A percentile compares a stretch with the other conserved stretches of the same genome.
These are phyloP conservation scores for Sanghuangporus weigelae DNA, from an alignment of 1,284 basidiomycete species.

Conservation along the genomic window DNA sequence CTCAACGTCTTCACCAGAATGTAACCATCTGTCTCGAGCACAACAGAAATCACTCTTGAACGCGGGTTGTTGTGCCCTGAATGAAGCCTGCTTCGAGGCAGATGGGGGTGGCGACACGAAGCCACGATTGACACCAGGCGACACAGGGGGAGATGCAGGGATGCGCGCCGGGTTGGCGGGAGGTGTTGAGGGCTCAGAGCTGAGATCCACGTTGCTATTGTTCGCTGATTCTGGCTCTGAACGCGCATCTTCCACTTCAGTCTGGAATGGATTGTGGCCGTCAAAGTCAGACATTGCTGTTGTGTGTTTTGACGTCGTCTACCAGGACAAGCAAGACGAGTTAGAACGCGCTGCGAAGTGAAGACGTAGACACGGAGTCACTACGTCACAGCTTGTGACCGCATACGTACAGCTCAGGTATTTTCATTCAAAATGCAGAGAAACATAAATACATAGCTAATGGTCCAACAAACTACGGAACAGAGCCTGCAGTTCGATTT, in stretches of 20 bases:
- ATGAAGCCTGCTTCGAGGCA: constrained; percentile 49
- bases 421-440: background rate
- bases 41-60: constrained; percentile 75
- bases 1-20: constrained; percentile 76
- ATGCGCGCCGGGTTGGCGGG: constrained; percentile 35
- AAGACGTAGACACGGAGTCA: background rate
- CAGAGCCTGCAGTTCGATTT: background rate
- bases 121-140: constrained; percentile 27
- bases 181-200: constrained; percentile 59
- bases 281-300: constrained; percentile 60
- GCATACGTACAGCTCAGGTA: background rate
- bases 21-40: constrained; percentile 63
- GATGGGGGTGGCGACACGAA: constrained; percentile 3
- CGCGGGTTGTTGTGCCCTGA: constrained; percentile 42
- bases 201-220: constrained; percentile 50
- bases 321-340: background rate
- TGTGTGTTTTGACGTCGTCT: background rate
- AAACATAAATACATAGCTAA: background rate
- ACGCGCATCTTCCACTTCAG: constrained; percentile 47
- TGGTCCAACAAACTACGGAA: background rate
- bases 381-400: constrained; percentile 1
- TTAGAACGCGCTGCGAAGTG: background rate
- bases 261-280: constrained; percentile 78
- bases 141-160: constrained; percentile 31
- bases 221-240: constrained; percentile 55